Percentiles rank a stretch among this genome's conserved stretches.
These are phyloP conservation scores for Lactarius hengduanensis DNA, from an alignment of 768 basidiomycete genomes.

Conservation along the genomic window DNA sequence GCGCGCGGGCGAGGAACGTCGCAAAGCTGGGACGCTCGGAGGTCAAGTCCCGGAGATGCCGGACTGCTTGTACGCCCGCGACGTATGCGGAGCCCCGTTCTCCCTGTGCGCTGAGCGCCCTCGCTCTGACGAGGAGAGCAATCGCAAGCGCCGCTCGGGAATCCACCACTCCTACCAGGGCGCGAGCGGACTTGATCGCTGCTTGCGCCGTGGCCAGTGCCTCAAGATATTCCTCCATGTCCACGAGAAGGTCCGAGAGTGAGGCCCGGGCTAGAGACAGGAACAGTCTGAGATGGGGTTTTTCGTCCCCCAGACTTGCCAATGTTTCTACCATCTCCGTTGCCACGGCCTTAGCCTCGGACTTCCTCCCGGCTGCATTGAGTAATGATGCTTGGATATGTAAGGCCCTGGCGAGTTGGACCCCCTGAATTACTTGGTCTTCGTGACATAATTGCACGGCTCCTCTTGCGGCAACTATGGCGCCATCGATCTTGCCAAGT, in stretches of 20 bases:
- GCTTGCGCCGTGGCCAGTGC: slow-evolving; percentile 13
- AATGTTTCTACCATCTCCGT: slow-evolving; percentile 14
- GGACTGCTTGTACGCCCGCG: slow-evolving; percentile 8
- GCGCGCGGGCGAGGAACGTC: slow-evolving; percentile 6
- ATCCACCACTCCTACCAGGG: slow-evolving; percentile 17
- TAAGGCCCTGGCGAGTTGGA: slow-evolving; percentile 21
- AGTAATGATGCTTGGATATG: slow-evolving; percentile 12
- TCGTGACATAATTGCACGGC: slow-evolving; percentile 20
- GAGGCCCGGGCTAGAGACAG: slow-evolving; percentile 18
- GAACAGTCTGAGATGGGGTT: slow-evolving; percentile 11
- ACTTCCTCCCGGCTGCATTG: slow-evolving; percentile 8
- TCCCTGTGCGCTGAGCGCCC: slow-evolving; percentile 9
- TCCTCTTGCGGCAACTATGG: slow-evolving; percentile 5
- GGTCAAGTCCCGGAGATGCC: slow-evolving; percentile 13
- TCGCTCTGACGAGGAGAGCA: slow-evolving; percentile 18
- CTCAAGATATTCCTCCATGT: slow-evolving; percentile 13
- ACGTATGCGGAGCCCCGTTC: slow-evolving; percentile 17
- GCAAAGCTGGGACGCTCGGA: slow-evolving; percentile 18
- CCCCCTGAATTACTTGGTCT: slow-evolving; percentile 19
- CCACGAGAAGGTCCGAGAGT: slow-evolving; percentile 15
- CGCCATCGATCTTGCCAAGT: slow-evolving; percentile 13
- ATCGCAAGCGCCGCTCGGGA: slow-evolving; percentile 16
- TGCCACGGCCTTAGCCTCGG: slow-evolving; percentile 18
- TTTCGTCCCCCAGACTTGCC: slow-evolving; percentile 9
- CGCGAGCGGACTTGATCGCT: slow-evolving; percentile 20